Evolutionary conservation across 2,329 filamentous ascomycete genomes (phyloP).

Genomic region (Colletotrichum horii): DNA sequence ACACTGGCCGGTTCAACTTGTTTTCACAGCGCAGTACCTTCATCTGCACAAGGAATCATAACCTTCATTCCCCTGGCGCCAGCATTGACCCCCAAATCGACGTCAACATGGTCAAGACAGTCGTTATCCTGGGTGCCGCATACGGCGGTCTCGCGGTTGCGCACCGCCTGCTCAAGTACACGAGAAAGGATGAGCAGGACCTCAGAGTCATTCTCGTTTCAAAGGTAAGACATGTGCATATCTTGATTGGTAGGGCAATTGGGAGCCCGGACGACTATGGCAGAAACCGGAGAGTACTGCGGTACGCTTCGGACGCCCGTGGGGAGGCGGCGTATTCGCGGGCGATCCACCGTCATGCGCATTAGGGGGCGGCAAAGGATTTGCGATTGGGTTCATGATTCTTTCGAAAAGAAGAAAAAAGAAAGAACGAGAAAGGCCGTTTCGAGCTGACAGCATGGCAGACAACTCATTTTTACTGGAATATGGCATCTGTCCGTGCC

Average conservation of each 20-base stretch:
- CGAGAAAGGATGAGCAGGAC: constrained; percentile 45
- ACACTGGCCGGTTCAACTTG: background rate
- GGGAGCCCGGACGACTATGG: background rate
- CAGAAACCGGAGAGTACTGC: background rate
- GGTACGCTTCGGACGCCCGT: constrained; percentile 3
- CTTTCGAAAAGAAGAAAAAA: background rate
- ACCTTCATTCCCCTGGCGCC: background rate
- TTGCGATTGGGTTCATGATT: background rate
- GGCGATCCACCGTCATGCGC: background rate
- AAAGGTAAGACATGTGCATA: constrained; percentile 43
- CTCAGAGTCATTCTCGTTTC: constrained; percentile 61
- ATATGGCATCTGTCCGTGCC: constrained; percentile 60
- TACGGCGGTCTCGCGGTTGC: constrained; percentile 58
- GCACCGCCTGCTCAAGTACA: constrained; percentile 60
- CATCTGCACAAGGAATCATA: background rate
- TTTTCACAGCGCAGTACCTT: background rate
- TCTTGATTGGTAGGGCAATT: background rate
- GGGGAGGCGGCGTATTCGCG: background rate
- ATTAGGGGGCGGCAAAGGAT: background rate
- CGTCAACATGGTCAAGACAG: constrained; percentile 51
- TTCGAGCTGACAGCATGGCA: constrained; percentile 28
- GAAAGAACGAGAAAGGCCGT: background rate
- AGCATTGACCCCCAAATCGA: background rate
- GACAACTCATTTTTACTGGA: constrained; percentile 66
- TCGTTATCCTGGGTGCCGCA: constrained; percentile 60